A percentile compares a stretch with the other conserved stretches of the same genome.
Conservation (phyloP, 257 asterid species). For the Solanum rostratum region DNA sequence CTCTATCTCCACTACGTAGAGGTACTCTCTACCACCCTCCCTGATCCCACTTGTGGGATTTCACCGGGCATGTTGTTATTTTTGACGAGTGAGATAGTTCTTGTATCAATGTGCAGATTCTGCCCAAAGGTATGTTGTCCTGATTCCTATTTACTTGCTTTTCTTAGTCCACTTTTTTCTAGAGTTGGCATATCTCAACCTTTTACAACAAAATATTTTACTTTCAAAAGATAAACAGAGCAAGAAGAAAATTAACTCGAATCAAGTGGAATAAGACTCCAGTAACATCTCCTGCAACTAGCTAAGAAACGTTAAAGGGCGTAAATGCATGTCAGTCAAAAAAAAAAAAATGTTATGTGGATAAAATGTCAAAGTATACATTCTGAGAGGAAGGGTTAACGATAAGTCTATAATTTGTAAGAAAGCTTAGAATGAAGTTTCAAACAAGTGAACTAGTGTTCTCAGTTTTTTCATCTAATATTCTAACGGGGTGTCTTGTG, state of each 20-base stretch:
- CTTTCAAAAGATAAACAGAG: too few species aligned
- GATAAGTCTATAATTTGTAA: not conserved
- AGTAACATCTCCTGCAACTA: not conserved
- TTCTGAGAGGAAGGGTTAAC: not conserved
- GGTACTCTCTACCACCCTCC: too few species aligned
- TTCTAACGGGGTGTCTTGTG: not conserved
- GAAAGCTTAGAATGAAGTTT: not conserved
- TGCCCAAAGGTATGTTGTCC: not conserved
- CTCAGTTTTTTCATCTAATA: not conserved
- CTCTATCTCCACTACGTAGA: too few species aligned
- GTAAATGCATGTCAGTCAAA: not conserved
- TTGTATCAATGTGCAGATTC: not conserved
- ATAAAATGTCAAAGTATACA: not conserved
- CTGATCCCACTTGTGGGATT: too few species aligned
- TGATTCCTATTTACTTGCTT: not conserved
- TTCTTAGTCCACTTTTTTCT: not conserved
- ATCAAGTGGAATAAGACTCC: not conserved
- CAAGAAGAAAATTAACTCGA: too few species aligned
- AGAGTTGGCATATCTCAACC: accelerated
- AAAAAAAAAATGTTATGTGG: not conserved
- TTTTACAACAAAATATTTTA: too few species aligned
- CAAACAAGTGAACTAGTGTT: not conserved
- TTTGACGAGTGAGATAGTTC: not conserved
- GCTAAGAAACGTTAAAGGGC: not conserved
- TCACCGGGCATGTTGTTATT: too few species aligned